Base-by-base conservation (phyloP, 2,329 filamentous ascomycete species). In the Epichloe hybrida region DNA sequence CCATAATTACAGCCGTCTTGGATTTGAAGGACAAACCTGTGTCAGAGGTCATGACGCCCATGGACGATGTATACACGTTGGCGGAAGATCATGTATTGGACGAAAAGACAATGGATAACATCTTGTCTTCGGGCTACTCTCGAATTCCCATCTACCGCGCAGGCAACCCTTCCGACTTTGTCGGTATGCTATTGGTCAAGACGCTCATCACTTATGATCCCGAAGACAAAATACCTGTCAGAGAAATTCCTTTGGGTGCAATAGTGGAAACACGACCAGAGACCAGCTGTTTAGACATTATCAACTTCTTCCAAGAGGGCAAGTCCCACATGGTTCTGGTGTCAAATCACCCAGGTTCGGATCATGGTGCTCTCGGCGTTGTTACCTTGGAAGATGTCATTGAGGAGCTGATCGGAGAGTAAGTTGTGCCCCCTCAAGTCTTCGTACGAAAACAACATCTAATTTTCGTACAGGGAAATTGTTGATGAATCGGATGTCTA, bases 281-380 rank as follows among this genome's bases (percentile, higher is more conserved):
- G 64, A 98, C 93, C 0, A 96, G 90, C 70, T 98, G 93, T 65
- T 71, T 98, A 51, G 93, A 98, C 66, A 97, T 98, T 61, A 88
- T 98, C 70, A 98, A 98, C 71, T 98, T 96, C 69, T 98, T 98
- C 72, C 93, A 98, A 67, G 93, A 98, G 72, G 93, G 93, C 60
- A 98, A 98, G 66, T 95, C 90, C 1, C 93, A 98, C 67, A 95
- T 98, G 90, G 91, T 97, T 0, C 74, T 98, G 31, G 93, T 97
- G 8, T 96, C 91, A 0, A 87, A 95, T 61, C 76, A 69, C 35
- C 93, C 93, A 1, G 90, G 91, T n/a, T 88, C 94, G 57, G 84
- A 95, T 61, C 83, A 86, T 60, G 93, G 93, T 44, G 89, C 90
- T 5, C 73, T 95, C 12, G 93, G 93, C 51, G 93, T 98, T 3